Base-by-base conservation (phyloP, 129 eudicot genomes). In the Helianthus annuus region DNA sequence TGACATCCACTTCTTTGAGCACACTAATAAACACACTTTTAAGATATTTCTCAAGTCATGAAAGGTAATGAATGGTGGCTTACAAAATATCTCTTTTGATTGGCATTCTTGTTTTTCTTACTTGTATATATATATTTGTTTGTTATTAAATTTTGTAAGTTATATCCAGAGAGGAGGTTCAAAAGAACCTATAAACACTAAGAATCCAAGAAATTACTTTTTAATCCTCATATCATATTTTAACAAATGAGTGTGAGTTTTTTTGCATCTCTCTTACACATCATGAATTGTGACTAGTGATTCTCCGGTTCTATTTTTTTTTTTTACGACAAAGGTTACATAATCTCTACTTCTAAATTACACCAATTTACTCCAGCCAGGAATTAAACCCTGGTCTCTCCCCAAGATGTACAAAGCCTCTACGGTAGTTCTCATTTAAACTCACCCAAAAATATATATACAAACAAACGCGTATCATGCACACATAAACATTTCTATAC, bases 1-100 rank as follows among this genome's bases (percentile, higher is more conserved):
- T 51, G 81, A 78, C 77, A 52, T 63, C 77, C 81, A 78, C 81
- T 70, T 48, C 36, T 57, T 68, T 36, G 6, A 59, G 17, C 55
- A 38, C 56, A 38, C 27, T 34, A 69, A 10, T 71, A 69, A 46
- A 69, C 29, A 48, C 49, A 44, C 66, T 63, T 52, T 40, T 52
- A 15, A 55, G 82, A 78, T 78, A 78, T 78, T 77, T 70, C 52
- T 78, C 71, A 12, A 70, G 39, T 55, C 66, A 29, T 42, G 22
- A 52, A 75, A 24, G 66, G 46, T 17, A 54, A 55, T 13, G 40
- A 10, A 5, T 29, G 15, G n/a, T 70, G 27, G 46, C 48, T 16
- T 55, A 12, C 3, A 15, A 74, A 66, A 66, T 55, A 75, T 75
- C 48, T 55, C 11, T 66, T 63, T 8, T 5, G 10, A 39, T 70